phyloP scores from a whole-genome alignment of 352 stramenopile species.

The Pythium dissimile region DNA sequence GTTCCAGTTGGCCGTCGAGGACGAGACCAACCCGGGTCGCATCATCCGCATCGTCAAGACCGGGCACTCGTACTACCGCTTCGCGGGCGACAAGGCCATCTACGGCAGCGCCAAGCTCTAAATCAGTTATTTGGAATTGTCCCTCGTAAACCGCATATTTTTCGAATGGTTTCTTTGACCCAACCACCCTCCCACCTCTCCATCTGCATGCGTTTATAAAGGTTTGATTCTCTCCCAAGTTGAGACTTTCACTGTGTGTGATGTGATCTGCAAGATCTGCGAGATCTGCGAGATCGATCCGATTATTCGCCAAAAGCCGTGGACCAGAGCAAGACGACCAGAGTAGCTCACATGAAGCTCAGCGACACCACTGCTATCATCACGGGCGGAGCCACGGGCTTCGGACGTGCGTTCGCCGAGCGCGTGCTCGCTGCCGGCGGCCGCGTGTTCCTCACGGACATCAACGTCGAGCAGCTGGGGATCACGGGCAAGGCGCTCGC shows the following conservation, averaged over 20 bases:
- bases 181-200: too few species aligned
- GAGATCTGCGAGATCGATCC: too few species aligned
- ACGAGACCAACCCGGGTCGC: slow-evolving; percentile 53
- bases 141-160: not conserved
- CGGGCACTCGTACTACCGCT: slow-evolving; percentile 45
- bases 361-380: slow-evolving; percentile 59
- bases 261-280: not conserved
- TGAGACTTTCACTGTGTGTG: not conserved
- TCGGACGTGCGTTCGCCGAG: slow-evolving; percentile 62
- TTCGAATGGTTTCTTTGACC: too few species aligned
- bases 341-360: slow-evolving; percentile 71
- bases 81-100: slow-evolving; percentile 54
- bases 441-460: slow-evolving; percentile 74
- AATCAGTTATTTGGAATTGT: not conserved
- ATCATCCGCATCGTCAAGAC: slow-evolving; percentile 48
- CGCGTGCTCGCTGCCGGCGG: slow-evolving; percentile 43
- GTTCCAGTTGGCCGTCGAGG: slow-evolving; percentile 41
- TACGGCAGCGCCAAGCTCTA: slow-evolving; percentile 62
- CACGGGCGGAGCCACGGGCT: slow-evolving; percentile 57
- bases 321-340: too few species aligned
- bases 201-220: not conserved
- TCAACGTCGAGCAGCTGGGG: slow-evolving; percentile 49
- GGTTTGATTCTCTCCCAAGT: not conserved
- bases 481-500: slow-evolving; percentile 50
- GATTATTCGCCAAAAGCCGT: too few species aligned